Evolutionary conservation across 2,329 filamentous ascomycete species (phyloP).

Genomic region (Fusarium phyllophilum): DNA sequence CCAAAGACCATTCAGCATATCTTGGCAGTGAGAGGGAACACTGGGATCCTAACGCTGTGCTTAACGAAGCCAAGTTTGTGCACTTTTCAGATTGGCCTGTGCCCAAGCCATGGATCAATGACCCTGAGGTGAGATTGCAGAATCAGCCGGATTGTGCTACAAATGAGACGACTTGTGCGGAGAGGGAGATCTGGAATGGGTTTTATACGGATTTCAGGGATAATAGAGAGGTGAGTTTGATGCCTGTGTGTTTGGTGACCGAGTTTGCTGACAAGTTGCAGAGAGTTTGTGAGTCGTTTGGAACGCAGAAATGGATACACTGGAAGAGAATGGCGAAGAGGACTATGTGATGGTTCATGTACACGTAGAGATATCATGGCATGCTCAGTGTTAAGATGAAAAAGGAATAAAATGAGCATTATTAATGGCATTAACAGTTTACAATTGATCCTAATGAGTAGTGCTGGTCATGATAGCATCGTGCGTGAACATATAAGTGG

Average conservation of each 20-base stretch:
- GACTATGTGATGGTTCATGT: not conserved
- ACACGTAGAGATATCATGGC: not conserved
- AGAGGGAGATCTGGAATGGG: conserved; percentile 31
- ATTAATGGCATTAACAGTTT: not conserved
- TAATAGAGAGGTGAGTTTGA: conserved; percentile 16
- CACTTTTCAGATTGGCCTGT: conserved; percentile 80
- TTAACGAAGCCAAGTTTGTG: conserved; percentile 71
- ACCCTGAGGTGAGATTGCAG: not conserved
- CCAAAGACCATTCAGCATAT: conserved; percentile 58
- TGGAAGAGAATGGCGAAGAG: conserved; percentile 10
- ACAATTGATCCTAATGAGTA: not conserved
- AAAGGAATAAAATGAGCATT: not conserved
- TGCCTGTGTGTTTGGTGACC: accelerated
- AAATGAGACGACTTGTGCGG: not conserved
- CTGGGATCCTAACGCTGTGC: conserved; percentile 66
- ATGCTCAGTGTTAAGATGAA: not conserved
- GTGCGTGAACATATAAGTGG: not conserved
- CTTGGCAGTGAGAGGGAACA: conserved; percentile 55
- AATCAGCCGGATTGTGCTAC: not conserved
- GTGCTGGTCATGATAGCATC: not conserved
- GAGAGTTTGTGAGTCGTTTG: conserved; percentile 19
- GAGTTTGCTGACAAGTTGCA: not conserved
- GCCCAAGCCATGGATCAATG: conserved; percentile 64
- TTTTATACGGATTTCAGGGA: conserved; percentile 30
- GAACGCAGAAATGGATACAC: conserved; percentile 12